Evolutionary conservation across 2,329 filamentous ascomycete genomes (phyloP).

Genomic region (Hymenoscyphus occultus): DNA sequence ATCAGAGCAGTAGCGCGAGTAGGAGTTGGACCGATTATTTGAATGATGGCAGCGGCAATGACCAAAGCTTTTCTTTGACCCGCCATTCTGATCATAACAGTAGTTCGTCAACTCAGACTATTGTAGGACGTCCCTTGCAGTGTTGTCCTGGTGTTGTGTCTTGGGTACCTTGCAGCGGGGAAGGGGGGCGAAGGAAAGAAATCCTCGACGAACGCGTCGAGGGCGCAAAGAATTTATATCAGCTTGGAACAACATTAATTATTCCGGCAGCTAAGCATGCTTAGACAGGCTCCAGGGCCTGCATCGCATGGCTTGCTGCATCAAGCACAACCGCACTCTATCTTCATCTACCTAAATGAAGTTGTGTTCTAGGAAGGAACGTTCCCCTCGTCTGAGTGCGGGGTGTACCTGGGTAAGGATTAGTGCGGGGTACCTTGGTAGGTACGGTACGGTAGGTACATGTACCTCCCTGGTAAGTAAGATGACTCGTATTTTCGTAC

Average conservation of each 20-base stretch:
- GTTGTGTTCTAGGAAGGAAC: background rate
- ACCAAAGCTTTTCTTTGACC: background rate
- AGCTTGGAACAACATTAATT: background rate
- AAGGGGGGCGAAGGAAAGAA: background rate
- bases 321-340: background rate
- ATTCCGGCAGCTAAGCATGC: background rate
- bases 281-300: background rate
- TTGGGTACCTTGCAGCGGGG: background rate
- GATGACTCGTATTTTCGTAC: no score
- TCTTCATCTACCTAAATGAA: background rate
- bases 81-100: background rate
- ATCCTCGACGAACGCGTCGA: background rate
- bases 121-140: no score
- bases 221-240: background rate
- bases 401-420: background rate
- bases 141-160: background rate
- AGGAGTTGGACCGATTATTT: background rate
- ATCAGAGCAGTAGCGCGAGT: conserved; percentile 6
- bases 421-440: no score
- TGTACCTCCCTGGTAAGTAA: no score
- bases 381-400: background rate
- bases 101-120: no score
- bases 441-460: no score
- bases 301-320: background rate
- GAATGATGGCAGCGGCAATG: conserved; percentile 1